phyloP scores from a whole-genome alignment of 306 rosid genomes.

The Biancaea sappan region DNA sequence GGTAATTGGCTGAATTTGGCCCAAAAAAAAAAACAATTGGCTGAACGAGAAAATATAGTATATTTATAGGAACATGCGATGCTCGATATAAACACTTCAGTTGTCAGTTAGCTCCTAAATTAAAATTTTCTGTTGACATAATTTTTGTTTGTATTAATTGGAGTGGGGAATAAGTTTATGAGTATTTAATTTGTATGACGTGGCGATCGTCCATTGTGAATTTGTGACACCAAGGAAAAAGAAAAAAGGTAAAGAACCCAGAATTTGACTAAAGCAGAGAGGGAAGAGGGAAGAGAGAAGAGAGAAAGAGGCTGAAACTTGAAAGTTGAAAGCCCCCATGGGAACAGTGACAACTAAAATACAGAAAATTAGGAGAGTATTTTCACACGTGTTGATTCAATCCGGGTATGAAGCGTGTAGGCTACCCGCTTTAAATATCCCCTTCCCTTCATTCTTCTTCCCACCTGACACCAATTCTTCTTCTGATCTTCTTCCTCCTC shows the following conservation, averaged over 20 bases:
- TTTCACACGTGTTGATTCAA: conserved; percentile 41
- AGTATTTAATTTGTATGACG: neutral
- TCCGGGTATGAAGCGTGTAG: conserved; percentile 37
- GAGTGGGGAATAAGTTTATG: neutral
- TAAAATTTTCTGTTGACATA: neutral
- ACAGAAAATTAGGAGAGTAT: neutral
- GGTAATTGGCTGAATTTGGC: neutral
- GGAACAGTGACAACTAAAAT: conserved; percentile 28
- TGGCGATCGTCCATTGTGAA: neutral
- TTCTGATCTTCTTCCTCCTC: neutral
- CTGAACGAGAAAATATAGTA: neutral
- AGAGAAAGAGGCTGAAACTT: neutral
- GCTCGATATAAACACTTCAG: neutral
- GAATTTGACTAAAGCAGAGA: conserved; percentile 47
- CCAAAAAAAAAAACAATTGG: neutral
- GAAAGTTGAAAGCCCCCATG: conserved; percentile 39
- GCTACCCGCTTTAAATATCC: conserved; percentile 23
- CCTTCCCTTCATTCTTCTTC: neutral
- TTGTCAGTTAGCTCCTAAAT: neutral
- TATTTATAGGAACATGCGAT: neutral
- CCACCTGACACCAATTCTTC: neutral
- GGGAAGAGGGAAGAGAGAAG: conserved; percentile 12
- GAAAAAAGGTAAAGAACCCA: conserved; percentile 32
- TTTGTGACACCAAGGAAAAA: neutral
- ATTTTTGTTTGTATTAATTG: neutral